Evolutionary conservation across 805 yeast species (phyloP).

Genomic region (Saturnispora serradocipensis): DNA sequence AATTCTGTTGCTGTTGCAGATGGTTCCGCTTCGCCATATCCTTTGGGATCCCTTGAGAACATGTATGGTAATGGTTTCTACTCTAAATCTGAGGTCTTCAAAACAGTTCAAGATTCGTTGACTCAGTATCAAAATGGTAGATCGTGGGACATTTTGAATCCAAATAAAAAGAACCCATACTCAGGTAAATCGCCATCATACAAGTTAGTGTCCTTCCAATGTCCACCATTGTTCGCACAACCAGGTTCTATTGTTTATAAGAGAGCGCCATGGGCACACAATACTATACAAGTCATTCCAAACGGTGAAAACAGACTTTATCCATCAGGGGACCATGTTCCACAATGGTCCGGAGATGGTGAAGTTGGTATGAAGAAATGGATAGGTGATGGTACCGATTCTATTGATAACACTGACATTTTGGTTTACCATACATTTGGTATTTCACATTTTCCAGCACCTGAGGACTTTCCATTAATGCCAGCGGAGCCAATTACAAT

Average conservation of each 20-base stretch:
- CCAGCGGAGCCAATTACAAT: slow-evolving; percentile 76
- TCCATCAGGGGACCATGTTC: slow-evolving; percentile 75
- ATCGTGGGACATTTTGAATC: slow-evolving; percentile 74
- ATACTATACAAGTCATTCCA: slow-evolving; percentile 60
- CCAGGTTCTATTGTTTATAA: slow-evolving; percentile 66
- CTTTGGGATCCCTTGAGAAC: slow-evolving; percentile 60
- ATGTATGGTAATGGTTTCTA: slow-evolving; percentile 72
- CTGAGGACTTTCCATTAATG: slow-evolving; percentile 86
- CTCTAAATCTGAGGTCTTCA: slow-evolving; percentile 55
- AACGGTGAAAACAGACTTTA: slow-evolving; percentile 64
- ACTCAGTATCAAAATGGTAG: slow-evolving; percentile 58
- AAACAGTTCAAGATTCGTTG: slow-evolving; percentile 58
- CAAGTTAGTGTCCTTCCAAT: slow-evolving; percentile 67
- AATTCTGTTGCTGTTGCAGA: slow-evolving; percentile 66
- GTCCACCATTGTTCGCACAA: slow-evolving; percentile 65
- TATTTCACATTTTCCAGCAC: slow-evolving; percentile 79
- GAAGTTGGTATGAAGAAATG: slow-evolving; percentile 56
- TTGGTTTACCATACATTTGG: slow-evolving; percentile 77
- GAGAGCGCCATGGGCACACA: slow-evolving; percentile 76
- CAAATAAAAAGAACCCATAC: slow-evolving; percentile 53
- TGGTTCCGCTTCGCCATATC: slow-evolving; percentile 48
- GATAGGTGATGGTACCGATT: slow-evolving; percentile 53
- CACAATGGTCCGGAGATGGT: slow-evolving; percentile 68
- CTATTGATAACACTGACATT: slow-evolving; percentile 59
- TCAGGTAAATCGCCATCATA: slow-evolving; percentile 70